Conservation (phyloP, 768 basidiomycete species). For the Hygrocybe punicea region DNA sequence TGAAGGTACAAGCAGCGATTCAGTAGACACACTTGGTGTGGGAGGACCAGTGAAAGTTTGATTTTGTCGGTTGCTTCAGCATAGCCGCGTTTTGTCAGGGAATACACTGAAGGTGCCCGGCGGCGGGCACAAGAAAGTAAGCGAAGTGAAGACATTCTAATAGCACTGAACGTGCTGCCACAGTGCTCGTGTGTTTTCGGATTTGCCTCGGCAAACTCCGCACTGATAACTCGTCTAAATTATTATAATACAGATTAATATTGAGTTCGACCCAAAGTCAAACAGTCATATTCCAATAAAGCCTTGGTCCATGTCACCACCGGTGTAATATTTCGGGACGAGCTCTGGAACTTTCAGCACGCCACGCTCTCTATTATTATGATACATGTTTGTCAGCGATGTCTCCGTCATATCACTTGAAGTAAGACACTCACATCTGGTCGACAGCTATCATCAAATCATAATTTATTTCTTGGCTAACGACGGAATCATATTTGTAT, state of each 20-base stretch:
- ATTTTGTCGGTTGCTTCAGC: slow-evolving; percentile 91
- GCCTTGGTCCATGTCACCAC: slow-evolving; percentile 45
- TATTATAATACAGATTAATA: too few relatives aligned
- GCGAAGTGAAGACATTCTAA: slow-evolving; percentile 69
- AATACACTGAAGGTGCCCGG: slow-evolving; percentile 50
- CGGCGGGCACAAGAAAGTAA: slow-evolving; percentile 62
- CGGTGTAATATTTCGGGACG: slow-evolving; percentile 58
- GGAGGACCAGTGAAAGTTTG: slow-evolving; percentile 87
- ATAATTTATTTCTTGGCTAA: slow-evolving; percentile 88
- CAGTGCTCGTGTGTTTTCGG: slow-evolving; percentile 48
- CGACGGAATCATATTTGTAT: slow-evolving; percentile 93
- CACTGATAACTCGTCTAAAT: too few relatives aligned
- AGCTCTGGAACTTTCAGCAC: slow-evolving; percentile 56
- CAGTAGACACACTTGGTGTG: slow-evolving; percentile 75
- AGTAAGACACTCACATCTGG: slow-evolving; percentile 69
- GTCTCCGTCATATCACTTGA: not conserved
- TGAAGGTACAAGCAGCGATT: slow-evolving; percentile 1
- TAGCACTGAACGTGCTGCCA: slow-evolving; percentile 18
- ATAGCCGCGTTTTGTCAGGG: slow-evolving; percentile 74
- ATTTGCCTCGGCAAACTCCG: slow-evolving; percentile 25
- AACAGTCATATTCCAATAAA: slow-evolving; percentile 38
- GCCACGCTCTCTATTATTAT: slow-evolving; percentile 67
- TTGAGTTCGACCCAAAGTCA: not conserved
- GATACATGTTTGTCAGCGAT: slow-evolving; percentile 3
- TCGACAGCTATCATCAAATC: slow-evolving; percentile 88